phyloP scores from a whole-genome alignment of 2,329 filamentous ascomycete species.

The Cadophora sp. region DNA sequence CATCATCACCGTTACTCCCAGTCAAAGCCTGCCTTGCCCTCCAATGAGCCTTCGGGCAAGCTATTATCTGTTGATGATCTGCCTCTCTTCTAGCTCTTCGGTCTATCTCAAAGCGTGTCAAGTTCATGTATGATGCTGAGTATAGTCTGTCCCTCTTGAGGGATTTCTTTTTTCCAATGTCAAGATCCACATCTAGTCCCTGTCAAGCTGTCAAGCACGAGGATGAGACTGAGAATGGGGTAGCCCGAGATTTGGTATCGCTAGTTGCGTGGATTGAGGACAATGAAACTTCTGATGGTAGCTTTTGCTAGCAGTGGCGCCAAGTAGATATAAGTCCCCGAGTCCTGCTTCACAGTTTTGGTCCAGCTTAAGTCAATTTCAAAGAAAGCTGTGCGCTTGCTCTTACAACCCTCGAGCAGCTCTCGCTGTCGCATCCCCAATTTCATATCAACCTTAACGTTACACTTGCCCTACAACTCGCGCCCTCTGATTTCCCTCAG shows the following conservation, averaged over 20 bases:
- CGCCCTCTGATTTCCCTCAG: neutral
- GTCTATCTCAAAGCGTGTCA: slow-evolving; percentile 11
- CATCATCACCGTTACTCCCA: neutral
- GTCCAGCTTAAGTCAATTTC: neutral
- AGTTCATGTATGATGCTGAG: slow-evolving; percentile 5
- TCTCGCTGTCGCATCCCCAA: neutral
- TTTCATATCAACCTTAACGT: neutral
- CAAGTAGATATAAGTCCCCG: slow-evolving; percentile 8
- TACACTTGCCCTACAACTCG: neutral
- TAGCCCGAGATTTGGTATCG: slow-evolving; percentile 10
- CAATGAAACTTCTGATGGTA: neutral
- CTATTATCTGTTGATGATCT: neutral
- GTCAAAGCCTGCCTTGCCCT: slow-evolving; percentile 1
- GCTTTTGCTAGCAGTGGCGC: neutral
- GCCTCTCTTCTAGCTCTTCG: slow-evolving; percentile 1
- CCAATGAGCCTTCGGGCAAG: slow-evolving; percentile 8
- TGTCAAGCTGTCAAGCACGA: slow-evolving; percentile 13
- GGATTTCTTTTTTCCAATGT: slow-evolving; percentile 16
- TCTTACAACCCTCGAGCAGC: neutral
- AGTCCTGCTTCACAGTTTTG: neutral
- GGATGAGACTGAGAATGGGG: neutral
- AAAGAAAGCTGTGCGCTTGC: slow-evolving; percentile 2
- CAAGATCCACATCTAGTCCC: neutral
- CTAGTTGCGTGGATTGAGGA: neutral
- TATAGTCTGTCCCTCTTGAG: slow-evolving; percentile 7